These are phyloP conservation scores for Heimioporus punctisporus DNA, from an alignment of 1,284 basidiomycete genomes.

Conservation along the genomic window DNA sequence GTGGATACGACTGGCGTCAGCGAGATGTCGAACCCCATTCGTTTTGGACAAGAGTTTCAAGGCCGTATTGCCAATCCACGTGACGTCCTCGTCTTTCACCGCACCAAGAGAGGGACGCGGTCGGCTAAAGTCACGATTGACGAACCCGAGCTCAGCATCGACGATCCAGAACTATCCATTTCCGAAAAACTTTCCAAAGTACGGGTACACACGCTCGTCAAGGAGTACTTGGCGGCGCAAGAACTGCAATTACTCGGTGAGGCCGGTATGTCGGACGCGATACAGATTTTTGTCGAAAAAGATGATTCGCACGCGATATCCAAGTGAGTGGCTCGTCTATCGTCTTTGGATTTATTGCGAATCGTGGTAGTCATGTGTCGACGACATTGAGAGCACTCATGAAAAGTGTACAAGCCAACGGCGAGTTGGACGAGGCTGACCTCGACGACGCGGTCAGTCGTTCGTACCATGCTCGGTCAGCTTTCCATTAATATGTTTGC, in stretches of 20 bases:
- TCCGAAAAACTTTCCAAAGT: slow-evolving; percentile 73
- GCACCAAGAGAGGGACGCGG: slow-evolving; percentile 62
- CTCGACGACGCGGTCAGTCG: slow-evolving; percentile 71
- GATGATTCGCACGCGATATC: slow-evolving; percentile 93
- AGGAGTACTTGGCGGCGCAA: slow-evolving; percentile 89
- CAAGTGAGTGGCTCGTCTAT: slow-evolving; percentile 51
- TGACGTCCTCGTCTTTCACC: slow-evolving; percentile 91
- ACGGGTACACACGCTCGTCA: slow-evolving; percentile 79
- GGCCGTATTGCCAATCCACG: slow-evolving; percentile 94
- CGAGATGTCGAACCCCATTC: slow-evolving; percentile 93
- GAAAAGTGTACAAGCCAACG: slow-evolving; percentile 63
- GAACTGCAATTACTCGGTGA: slow-evolving; percentile 88
- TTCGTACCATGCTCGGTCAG: background rate
- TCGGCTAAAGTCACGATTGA: slow-evolving; percentile 60
- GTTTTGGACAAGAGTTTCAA: slow-evolving; percentile 96
- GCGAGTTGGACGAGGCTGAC: slow-evolving; percentile 73
- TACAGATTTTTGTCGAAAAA: slow-evolving; percentile 94
- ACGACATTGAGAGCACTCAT: slow-evolving; percentile 64
- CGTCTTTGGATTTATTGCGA: background rate
- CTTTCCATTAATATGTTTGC: background rate
- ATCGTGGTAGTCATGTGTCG: slow-evolving; percentile 62
- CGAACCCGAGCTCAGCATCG: slow-evolving; percentile 73
- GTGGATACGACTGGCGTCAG: slow-evolving; percentile 91
- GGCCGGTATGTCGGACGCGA: slow-evolving; percentile 87
- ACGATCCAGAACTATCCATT: slow-evolving; percentile 65